Percentiles rank a stretch among this genome's conserved stretches.
Evolutionary conservation across 2,329 filamentous ascomycete genomes (phyloP).

Genomic region (Phialocephala sp.): DNA sequence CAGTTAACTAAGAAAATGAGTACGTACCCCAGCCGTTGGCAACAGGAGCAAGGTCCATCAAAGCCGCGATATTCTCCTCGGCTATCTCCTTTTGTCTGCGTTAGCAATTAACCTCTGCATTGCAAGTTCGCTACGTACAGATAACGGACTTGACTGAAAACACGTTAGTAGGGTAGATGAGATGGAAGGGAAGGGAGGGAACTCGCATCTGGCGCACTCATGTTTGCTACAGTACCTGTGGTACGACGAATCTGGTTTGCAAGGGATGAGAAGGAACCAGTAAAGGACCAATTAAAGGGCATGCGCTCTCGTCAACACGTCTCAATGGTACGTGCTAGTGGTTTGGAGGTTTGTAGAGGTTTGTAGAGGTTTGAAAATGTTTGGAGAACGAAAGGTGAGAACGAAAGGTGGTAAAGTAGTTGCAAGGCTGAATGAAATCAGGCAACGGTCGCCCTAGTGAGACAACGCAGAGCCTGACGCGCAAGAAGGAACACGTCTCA

Average conservation of each 20-base stretch:
- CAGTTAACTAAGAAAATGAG: neutral
- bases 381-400: neutral
- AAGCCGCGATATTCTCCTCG: neutral
- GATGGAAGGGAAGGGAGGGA: neutral
- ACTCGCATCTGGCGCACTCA: neutral
- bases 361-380: neutral
- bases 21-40: conserved; percentile 1
- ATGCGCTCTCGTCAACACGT: neutral
- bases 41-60: neutral
- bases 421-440: conserved; percentile 3
- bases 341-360: neutral
- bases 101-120: neutral
- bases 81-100: neutral
- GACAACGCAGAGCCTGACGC: neutral
- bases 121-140: neutral
- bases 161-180: neutral
- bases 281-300: neutral
- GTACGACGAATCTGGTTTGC: too few relatives aligned
- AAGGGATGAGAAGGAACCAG: neutral
- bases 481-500: neutral
- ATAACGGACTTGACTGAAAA: neutral
- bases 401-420: neutral
- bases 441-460: neutral
- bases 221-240: neutral
- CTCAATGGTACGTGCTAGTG: neutral